Percentiles rank a stretch among this genome's conserved stretches.
Evolutionary conservation across 192 early-diverging fungal genomes (phyloP).

Genomic region (Rhizophagus sp.): DNA sequence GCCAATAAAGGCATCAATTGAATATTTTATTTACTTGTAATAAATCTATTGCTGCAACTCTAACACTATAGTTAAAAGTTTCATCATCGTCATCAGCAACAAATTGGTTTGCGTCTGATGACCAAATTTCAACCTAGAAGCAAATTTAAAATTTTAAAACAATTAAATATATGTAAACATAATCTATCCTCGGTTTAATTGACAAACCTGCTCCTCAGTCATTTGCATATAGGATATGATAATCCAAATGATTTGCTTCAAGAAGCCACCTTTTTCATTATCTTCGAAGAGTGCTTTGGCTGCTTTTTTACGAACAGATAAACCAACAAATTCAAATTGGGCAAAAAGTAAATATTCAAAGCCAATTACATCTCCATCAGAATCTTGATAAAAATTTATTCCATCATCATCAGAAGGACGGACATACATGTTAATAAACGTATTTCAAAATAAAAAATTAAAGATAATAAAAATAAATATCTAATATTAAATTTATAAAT

Average conservation of each 20-base stretch:
- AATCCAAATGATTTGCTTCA: slow-evolving; percentile 58
- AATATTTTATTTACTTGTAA: slow-evolving; percentile 47
- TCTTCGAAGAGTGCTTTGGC: slow-evolving; percentile 53
- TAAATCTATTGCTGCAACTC: slow-evolving; percentile 80
- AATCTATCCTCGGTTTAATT: neutral
- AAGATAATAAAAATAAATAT: slow-evolving; percentile 4
- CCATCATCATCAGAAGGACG: slow-evolving; percentile 41
- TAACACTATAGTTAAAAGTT: slow-evolving; percentile 80
- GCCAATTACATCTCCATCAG: slow-evolving; percentile 69
- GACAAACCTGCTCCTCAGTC: slow-evolving; percentile 63
- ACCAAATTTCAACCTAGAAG: slow-evolving; percentile 74
- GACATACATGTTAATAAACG: slow-evolving; percentile 46
- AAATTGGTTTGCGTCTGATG: slow-evolving; percentile 81
- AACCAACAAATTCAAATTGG: slow-evolving; percentile 68
- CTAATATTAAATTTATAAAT: neutral
- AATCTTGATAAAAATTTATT: slow-evolving; percentile 59
- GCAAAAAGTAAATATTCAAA: slow-evolving; percentile 67
- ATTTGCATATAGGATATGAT: slow-evolving; percentile 79
- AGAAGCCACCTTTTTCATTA: slow-evolving; percentile 45
- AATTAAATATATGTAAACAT: neutral
- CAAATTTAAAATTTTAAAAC: neutral
- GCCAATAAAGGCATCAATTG: neutral
- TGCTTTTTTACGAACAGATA: slow-evolving; percentile 54
- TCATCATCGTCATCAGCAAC: slow-evolving; percentile 93
- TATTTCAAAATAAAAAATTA: neutral